Evolutionary conservation across 805 yeast genomes (phyloP), one percentile per base, ranked within the genome.

Genomic region (Debaryomyces castellii): DNA sequence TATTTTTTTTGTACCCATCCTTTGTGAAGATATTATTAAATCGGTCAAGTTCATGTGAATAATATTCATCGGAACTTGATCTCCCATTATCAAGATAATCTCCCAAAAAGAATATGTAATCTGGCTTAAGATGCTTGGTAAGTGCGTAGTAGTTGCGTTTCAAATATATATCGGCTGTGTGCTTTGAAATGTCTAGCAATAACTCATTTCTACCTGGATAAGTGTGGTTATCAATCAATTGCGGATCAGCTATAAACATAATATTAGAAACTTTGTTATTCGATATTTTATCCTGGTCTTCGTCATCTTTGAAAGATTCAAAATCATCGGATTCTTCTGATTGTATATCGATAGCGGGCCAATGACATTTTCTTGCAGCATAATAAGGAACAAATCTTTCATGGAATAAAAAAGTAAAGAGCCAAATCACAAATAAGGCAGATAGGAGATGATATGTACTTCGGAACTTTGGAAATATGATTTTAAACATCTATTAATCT

Each of bases 81-180:
- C 77, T 54, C 9, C 74, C 77, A 47, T 72, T 71, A 48, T 72
- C 77, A 38, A 71, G 52, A 41, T 65, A 69, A 49, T 72, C 77
- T 8, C 77, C 77, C 47, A 72, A 52, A 50, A 71, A 72, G 43
- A 70, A 55, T 24, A 71, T 52, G 47, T 64, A 64, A 41, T 71
- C 66, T 1, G 77, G 76, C 37, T 54, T 46, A 39, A 71, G 55
- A 24, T 55, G 59, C 2, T 50, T 43, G 24, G 68, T 55, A n/a
- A 72, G 42, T 5, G 67, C 58, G 44, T 56, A 54, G 51, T 70
- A 72, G 54, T 71, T 71, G 40, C 66, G 64, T 47, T 66, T 60
- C 35, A 72, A 40, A 48, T 71, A 71, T 11, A 54, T 51, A 45
- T 72, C 77, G 12, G 64, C 76, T 3, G 76, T 72, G 49, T 72